Conservation (phyloP, 495 filamentous ascomycete genomes). For the Wilcoxina mikolae region DNA sequence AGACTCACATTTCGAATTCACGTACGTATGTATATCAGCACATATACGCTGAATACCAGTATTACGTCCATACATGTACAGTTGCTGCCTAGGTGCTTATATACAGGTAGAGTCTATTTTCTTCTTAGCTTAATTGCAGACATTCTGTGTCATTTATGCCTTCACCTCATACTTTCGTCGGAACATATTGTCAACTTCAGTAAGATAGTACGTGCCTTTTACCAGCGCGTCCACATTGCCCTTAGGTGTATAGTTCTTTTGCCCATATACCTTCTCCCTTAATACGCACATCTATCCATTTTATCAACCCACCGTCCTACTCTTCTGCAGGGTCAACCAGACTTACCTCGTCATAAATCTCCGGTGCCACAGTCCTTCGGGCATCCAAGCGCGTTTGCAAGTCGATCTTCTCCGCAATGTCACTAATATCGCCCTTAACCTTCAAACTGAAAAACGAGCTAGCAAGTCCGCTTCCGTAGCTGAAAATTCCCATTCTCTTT, state of each 20-base stretch:
- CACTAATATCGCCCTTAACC: conserved; percentile 60
- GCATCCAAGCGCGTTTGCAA: conserved; percentile 59
- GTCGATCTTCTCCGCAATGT: conserved; percentile 63
- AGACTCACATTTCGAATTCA: too few relatives aligned
- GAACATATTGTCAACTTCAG: conserved; percentile 89
- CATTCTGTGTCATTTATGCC: too few relatives aligned
- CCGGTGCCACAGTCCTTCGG: conserved; percentile 57
- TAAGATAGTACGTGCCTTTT: conserved; percentile 76
- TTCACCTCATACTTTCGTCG: conserved; percentile 74
- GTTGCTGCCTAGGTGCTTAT: too few relatives aligned
- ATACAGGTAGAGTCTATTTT: too few relatives aligned
- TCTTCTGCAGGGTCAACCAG: background rate
- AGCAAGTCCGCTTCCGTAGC: conserved; percentile 86
- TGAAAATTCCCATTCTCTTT: conserved; percentile 84
- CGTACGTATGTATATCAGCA: too few relatives aligned
- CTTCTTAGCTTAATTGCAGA: too few relatives aligned
- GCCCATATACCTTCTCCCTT: conserved; percentile 81
- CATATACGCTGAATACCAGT: too few relatives aligned
- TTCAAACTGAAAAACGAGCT: conserved; percentile 78
- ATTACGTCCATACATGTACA: too few relatives aligned
- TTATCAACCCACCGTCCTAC: conserved; percentile 13
- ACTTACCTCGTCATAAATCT: conserved; percentile 74
- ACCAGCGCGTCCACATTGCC: conserved; percentile 60
- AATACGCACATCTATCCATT: conserved; percentile 66
- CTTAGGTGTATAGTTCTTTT: conserved; percentile 72